Percentiles rank a stretch among this genome's conserved stretches.
Evolutionary conservation across 2,329 filamentous ascomycete genomes (phyloP).

Genomic region (Penicillium sp.): DNA sequence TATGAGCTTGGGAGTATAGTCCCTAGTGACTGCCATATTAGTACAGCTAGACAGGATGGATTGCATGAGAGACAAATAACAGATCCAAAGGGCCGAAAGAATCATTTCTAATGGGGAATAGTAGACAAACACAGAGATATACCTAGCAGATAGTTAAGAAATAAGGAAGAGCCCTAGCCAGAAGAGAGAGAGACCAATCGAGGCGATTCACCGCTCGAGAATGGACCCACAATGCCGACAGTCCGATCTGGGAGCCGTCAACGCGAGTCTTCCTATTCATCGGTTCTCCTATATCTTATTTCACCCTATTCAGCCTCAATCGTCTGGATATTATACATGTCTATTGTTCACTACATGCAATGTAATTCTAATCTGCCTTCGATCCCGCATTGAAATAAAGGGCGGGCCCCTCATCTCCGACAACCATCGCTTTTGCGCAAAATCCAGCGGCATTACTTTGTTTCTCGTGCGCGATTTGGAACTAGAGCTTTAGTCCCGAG

Average conservation of each 20-base stretch:
- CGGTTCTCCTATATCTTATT: neutral
- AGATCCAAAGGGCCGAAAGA: neutral
- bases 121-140: neutral
- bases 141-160: too few species aligned
- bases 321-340: neutral
- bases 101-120: neutral
- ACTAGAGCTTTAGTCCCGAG: neutral
- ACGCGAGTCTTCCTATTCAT: constrained; percentile 2
- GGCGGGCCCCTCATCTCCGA: constrained; percentile 10
- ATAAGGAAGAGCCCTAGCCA: too few species aligned
- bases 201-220: constrained; percentile 10
- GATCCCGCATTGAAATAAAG: constrained; percentile 9
- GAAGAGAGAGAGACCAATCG: neutral
- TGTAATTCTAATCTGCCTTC: constrained; percentile 11
- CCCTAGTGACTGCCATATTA: neutral
- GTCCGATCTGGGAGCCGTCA: constrained; percentile 6
- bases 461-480: neutral
- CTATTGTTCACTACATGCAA: constrained; percentile 7
- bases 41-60: neutral
- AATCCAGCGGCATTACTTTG: neutral
- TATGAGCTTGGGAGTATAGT: neutral
- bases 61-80: neutral
- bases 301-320: constrained; percentile 1
- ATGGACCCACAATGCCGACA: constrained; percentile 10
- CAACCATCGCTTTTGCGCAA: constrained; percentile 2